phyloP scores from a whole-genome alignment of 139 green algal genomes.

The Coelastrella sp. region DNA sequence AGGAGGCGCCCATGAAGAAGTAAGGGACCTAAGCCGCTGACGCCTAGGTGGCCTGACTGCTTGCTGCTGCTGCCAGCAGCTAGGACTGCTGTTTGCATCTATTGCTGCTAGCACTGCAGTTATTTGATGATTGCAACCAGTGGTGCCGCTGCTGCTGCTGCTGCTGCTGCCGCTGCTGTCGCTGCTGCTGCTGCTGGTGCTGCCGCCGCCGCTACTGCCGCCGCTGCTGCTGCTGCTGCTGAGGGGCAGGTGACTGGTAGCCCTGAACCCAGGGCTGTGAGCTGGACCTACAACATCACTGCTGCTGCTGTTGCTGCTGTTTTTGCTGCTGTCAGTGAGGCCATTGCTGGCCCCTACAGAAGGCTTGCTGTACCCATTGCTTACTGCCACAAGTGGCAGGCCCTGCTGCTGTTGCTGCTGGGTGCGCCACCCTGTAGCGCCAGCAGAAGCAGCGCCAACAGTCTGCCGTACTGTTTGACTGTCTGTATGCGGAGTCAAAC shows the following conservation, averaged over 20 bases:
- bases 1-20: too few species aligned
- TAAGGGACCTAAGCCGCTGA: too few species aligned
- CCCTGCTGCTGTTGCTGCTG: slow-evolving; percentile 25
- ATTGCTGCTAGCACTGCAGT: background rate
- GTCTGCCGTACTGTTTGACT: too few species aligned
- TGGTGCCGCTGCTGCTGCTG: background rate
- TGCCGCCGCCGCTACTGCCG: background rate
- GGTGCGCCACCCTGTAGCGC: background rate
- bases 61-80: too few species aligned
- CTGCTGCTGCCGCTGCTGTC: background rate
- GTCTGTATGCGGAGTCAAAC: too few species aligned
- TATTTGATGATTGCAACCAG: too few species aligned
- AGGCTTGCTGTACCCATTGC: background rate
- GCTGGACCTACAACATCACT: background rate
- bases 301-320: background rate
- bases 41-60: too few species aligned
- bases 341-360: background rate
- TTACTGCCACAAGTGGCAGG: background rate
- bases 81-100: background rate
- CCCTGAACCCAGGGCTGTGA: background rate
- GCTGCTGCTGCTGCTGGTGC: background rate
- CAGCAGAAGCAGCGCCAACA: background rate
- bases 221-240: background rate
- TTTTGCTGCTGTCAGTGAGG: background rate
- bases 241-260: background rate